Conservation (phyloP, 345 rosid genomes). For the Brassica carinata region DNA sequence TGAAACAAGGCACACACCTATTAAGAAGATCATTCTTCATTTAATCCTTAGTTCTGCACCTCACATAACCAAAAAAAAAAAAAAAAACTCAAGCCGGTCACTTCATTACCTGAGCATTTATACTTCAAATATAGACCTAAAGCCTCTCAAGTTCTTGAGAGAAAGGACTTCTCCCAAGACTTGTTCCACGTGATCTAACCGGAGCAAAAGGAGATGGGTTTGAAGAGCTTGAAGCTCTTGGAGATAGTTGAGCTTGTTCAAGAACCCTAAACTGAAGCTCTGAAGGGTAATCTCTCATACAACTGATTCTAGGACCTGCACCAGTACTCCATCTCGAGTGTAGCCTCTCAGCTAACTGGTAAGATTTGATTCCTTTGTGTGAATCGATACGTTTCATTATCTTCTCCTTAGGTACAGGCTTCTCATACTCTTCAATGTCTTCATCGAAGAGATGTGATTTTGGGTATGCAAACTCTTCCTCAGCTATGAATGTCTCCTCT, state of each 20-base stretch:
- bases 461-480: constrained; percentile 67
- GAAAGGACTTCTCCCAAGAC: constrained; percentile 43
- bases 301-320: constrained; percentile 91
- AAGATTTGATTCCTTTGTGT: constrained; percentile 69
- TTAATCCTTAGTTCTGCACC: constrained; percentile 7
- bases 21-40: not conserved
- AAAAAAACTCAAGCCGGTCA: constrained; percentile 18
- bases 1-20: constrained; percentile 9
- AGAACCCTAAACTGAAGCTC: constrained; percentile 74
- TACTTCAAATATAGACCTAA: constrained; percentile 6
- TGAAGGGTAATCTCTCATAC: constrained; percentile 92
- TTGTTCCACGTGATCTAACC: constrained; percentile 33
- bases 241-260: constrained; percentile 76
- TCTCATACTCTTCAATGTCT: constrained; percentile 53
- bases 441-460: constrained; percentile 68
- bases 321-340: constrained; percentile 89
- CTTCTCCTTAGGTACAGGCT: constrained; percentile 65
- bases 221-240: constrained; percentile 44
- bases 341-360: constrained; percentile 75
- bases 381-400: constrained; percentile 77
- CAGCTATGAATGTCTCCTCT: constrained; percentile 63
- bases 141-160: constrained; percentile 37
- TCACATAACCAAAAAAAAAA: constrained; percentile 14
- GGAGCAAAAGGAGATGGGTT: constrained; percentile 41
- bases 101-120: constrained; percentile 2